phyloP scores from a whole-genome alignment of 2,329 filamentous ascomycete genomes.

The Xylaria sp. region DNA sequence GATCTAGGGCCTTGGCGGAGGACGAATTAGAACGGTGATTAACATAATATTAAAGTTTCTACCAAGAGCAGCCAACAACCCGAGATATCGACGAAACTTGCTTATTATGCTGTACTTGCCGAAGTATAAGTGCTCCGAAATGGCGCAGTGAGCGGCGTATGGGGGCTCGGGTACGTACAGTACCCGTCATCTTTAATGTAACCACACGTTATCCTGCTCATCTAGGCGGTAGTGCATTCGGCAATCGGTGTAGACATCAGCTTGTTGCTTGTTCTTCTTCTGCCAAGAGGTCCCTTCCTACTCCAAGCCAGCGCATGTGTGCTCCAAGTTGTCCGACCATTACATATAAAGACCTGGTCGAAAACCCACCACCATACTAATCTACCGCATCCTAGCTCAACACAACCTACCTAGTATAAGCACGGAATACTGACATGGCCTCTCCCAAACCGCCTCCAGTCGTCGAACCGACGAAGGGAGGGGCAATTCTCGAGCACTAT shows the following conservation, averaged over 20 bases:
- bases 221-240: background rate
- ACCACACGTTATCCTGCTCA: background rate
- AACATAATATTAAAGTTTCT: too few species aligned
- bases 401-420: background rate
- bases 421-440: background rate
- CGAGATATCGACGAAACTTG: background rate
- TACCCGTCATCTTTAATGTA: too few species aligned
- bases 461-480: conserved; percentile 1
- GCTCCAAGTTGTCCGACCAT: background rate
- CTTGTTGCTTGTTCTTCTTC: background rate
- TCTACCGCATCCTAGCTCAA: background rate
- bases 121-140: too few species aligned
- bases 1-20: background rate
- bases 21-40: background rate
- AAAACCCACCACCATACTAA: background rate
- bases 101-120: too few species aligned
- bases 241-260: background rate
- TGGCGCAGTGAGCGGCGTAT: too few species aligned
- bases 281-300: background rate
- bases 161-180: too few species aligned
- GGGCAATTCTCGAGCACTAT: conserved; percentile 7
- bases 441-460: background rate
- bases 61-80: too few species aligned
- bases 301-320: background rate
- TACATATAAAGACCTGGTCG: conserved; percentile 2